phyloP scores from a whole-genome alignment of 225 moss, liverwort and hornwort species.

The Marchantia polymorpha region DNA sequence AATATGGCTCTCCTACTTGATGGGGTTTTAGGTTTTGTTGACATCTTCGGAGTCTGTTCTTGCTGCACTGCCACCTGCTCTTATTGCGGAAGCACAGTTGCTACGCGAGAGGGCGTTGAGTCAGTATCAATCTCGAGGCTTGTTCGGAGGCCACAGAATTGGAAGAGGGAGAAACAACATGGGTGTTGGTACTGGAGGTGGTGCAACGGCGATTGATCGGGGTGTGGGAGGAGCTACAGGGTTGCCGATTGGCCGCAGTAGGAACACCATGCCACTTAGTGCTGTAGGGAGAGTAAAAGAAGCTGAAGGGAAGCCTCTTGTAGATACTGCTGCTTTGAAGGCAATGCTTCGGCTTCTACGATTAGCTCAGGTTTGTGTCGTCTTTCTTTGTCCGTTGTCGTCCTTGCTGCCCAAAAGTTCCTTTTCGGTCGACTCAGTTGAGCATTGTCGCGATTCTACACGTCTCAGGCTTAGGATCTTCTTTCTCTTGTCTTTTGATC shows the following conservation, averaged over 20 bases:
- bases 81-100: conserved; percentile 85
- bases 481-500: no score
- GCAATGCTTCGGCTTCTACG: conserved; percentile 80
- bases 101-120: conserved; percentile 90
- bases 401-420: background rate
- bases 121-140: conserved; percentile 83
- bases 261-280: conserved; percentile 50
- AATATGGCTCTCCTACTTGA: background rate
- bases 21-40: conserved; percentile 56
- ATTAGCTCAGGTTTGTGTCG: conserved; percentile 68
- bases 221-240: conserved; percentile 54
- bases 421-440: background rate
- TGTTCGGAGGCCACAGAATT: conserved; percentile 86
- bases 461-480: no score
- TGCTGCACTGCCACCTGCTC: conserved; percentile 87
- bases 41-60: conserved; percentile 93
- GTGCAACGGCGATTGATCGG: conserved; percentile 39
- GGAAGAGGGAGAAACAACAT: conserved; percentile 66
- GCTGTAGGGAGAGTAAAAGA: conserved; percentile 64
- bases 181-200: conserved; percentile 54
- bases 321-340: conserved; percentile 69
- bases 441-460: background rate
- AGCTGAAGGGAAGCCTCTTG: conserved; percentile 86
- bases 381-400: background rate
- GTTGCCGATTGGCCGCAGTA: conserved; percentile 57